phyloP scores from a whole-genome alignment of 305 asterid genomes.

The Rubia balearica region DNA sequence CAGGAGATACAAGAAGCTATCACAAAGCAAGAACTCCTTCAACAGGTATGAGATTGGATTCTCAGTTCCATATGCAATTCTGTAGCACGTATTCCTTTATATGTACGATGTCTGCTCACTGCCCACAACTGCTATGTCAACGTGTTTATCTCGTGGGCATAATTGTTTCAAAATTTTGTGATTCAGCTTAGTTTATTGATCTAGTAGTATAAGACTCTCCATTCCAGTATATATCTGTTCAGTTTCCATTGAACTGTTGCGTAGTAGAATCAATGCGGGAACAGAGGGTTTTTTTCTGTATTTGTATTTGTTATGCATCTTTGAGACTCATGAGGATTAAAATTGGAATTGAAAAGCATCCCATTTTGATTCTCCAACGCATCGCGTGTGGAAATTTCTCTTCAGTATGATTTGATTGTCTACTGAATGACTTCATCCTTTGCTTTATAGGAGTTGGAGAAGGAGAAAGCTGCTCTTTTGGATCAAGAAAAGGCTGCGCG shows the following conservation, averaged over 20 bases:
- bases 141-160: conserved; percentile 3
- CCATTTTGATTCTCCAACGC: not conserved
- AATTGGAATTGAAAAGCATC: not conserved
- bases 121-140: not conserved
- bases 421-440: conserved; percentile 9
- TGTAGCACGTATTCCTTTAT: not conserved
- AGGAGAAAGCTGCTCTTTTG: conserved; percentile 74
- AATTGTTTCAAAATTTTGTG: not conserved
- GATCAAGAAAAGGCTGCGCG: conserved; percentile 74
- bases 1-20: conserved; percentile 77
- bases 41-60: conserved; percentile 39
- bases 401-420: conserved; percentile 1
- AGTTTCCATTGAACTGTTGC: not conserved
- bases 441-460: conserved; percentile 58
- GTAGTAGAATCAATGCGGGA: not conserved
- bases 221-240: not conserved
- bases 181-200: not conserved
- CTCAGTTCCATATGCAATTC: not conserved
- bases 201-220: not conserved
- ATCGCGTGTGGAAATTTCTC: not conserved
- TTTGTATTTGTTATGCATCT: not conserved
- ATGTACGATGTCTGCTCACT: not conserved
- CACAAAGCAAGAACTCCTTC: conserved; percentile 75
- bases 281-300: not conserved
- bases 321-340: not conserved